These are phyloP conservation scores for Clarireedia paspali DNA, from an alignment of 2,329 filamentous ascomycete genomes.

Conservation along the genomic window DNA sequence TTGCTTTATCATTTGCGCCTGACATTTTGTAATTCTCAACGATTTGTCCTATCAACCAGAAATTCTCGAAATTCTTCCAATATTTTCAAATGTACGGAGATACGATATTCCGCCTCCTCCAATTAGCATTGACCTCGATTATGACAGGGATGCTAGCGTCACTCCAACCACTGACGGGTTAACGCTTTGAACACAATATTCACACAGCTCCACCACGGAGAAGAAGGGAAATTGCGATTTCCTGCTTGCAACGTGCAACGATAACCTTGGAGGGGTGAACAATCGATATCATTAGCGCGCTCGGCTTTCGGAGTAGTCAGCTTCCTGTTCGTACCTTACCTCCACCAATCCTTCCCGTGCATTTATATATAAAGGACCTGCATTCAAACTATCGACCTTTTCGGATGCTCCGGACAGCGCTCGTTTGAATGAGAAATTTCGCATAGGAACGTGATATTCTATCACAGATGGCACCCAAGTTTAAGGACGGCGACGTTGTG, in stretches of 20 bases:
- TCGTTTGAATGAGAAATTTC: slow-evolving; percentile 26
- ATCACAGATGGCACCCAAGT: slow-evolving; percentile 39
- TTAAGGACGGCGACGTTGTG: slow-evolving; percentile 56
- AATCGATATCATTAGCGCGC: neutral
- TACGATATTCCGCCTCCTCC: neutral
- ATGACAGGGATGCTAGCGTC: too few relatives aligned
- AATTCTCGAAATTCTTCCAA: neutral
- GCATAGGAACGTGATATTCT: slow-evolving; percentile 4
- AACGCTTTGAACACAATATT: too few relatives aligned
- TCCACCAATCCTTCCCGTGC: neutral
- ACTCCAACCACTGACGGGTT: too few relatives aligned
- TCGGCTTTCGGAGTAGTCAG: neutral
- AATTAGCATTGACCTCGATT: neutral
- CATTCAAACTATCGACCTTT: slow-evolving; percentile 6
- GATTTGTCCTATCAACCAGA: neutral
- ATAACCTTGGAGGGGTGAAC: neutral
- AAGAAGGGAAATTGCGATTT: neutral
- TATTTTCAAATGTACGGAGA: neutral
- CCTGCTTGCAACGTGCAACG: neutral
- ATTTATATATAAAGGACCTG: neutral
- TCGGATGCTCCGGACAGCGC: slow-evolving; percentile 22
- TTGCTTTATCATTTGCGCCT: slow-evolving; percentile 83
- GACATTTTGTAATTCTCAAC: slow-evolving; percentile 49
- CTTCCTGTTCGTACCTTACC: slow-evolving; percentile 1
- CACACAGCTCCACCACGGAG: too few relatives aligned